Evolutionary conservation across 345 rosid genomes (phyloP), one percentile per base, ranked within the genome.

Genomic region (Fremontodendron californicum): DNA sequence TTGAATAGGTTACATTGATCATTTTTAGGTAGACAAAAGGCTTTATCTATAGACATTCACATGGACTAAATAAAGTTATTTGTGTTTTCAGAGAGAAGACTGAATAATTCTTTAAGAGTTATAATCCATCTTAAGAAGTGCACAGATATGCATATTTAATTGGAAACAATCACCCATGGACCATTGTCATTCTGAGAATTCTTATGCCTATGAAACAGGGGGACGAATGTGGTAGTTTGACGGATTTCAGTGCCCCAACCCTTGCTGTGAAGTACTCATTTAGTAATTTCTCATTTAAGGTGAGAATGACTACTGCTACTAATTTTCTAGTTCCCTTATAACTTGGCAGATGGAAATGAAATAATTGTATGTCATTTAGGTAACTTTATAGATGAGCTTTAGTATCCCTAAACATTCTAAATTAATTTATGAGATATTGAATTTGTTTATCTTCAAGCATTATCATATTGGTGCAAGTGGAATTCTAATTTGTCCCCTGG

Each of bases 261-360:
- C 90, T 87, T 77, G 82, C 93, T 35, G 92, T 88, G 81, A 89
- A 88, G 81, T 93, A 96, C 78, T 95, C 99, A 3, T 95, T 95
- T 81, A 93, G 97, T 82, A 95, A 95, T 82, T 96, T 96, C 86
- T 93, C 98, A 37, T 96, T 88, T 81, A 93, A 96, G 99, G 99
- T 96, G 40, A 84, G 87, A 65, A 27, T 92, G 45, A 81, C 16
- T 9, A 21, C 71, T 42, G 33, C 45, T 29, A 48, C 29, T 43
- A 16, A 58, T 72, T 49, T 13, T 31, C 57, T 58, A 11, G 31
- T 48, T 45, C 33, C 48, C 48, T 39, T 65, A 64, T 40, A 64
- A 62, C 42, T 62, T 62, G 67, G 18, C 40, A 29, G 66, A 62
- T 62, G 27, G 27, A 37, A 9, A 29, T 62, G 42, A 66, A 66